Evolutionary conservation across 805 yeast species (phyloP).

Genomic region (Naumovozyma dairenensis): DNA sequence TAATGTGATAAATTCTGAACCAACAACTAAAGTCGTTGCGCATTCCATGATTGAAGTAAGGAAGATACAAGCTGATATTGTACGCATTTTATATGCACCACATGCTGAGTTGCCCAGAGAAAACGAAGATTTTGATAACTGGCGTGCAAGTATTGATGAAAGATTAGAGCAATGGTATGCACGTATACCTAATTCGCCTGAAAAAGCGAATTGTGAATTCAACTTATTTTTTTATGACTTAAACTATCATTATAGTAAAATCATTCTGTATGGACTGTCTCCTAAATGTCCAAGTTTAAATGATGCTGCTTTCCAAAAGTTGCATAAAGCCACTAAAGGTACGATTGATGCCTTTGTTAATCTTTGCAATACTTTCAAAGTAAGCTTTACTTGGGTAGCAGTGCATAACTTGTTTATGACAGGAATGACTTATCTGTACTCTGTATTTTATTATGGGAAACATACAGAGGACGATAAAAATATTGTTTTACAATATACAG

Average conservation of each 20-base stretch:
- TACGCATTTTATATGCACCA: slow-evolving; percentile 57
- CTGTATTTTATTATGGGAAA: slow-evolving; percentile 59
- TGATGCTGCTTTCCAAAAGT: slow-evolving; percentile 42
- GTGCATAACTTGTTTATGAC: slow-evolving; percentile 85
- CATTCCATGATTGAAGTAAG: slow-evolving; percentile 60
- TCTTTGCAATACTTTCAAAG: slow-evolving; percentile 43
- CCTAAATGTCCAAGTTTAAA: slow-evolving; percentile 55
- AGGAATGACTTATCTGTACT: slow-evolving; percentile 72
- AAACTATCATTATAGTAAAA: slow-evolving; percentile 66
- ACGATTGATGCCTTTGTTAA: slow-evolving; percentile 55
- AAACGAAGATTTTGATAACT: slow-evolving; percentile 42
- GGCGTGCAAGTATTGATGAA: slow-evolving; percentile 48
- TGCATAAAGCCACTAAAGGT: slow-evolving; percentile 56
- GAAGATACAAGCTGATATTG: slow-evolving; percentile 67
- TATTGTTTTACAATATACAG: slow-evolving; percentile 40
- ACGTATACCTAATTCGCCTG: slow-evolving; percentile 43
- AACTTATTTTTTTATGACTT: slow-evolving; percentile 58
- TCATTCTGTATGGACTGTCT: slow-evolving; percentile 66
- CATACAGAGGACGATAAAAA: slow-evolving; percentile 38
- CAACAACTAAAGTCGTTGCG: slow-evolving; percentile 62
- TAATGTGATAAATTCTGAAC: slow-evolving; percentile 30
- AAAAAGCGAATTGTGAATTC: slow-evolving; percentile 65
- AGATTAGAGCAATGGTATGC: slow-evolving; percentile 56
- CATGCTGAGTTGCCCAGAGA: slow-evolving; percentile 60
- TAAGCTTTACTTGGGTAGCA: slow-evolving; percentile 89